A percentile compares a stretch with the other conserved stretches of the same genome.
These are phyloP conservation scores for Fusarium subglutinans DNA, from an alignment of 2,329 filamentous ascomycete genomes.

Conservation along the genomic window DNA sequence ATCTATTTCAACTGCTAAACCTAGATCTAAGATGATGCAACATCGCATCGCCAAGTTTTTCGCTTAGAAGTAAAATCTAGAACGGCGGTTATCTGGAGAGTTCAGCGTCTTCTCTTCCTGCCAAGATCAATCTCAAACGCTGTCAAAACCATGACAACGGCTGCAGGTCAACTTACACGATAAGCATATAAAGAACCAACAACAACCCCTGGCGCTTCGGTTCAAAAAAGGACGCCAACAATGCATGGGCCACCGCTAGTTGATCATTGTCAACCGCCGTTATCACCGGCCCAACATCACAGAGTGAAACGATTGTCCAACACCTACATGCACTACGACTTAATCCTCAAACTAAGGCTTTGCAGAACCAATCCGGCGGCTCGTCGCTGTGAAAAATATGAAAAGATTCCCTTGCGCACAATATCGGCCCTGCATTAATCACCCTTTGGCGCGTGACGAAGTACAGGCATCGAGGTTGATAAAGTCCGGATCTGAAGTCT, in stretches of 20 bases:
- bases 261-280: conserved; percentile 7
- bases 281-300: conserved; percentile 10
- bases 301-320: conserved; percentile 35
- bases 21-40: not conserved
- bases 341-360: conserved; percentile 15
- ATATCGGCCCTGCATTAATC: conserved; percentile 37
- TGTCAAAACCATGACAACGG: conserved; percentile 14
- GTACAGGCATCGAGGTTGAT: conserved; percentile 17
- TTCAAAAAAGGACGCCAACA: conserved; percentile 6
- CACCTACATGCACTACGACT: conserved; percentile 24
- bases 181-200: conserved; percentile 20
- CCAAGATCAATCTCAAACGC: not conserved
- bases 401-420: conserved; percentile 12
- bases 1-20: not conserved
- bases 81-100: not conserved
- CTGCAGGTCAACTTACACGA: not conserved
- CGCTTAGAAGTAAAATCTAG: not conserved
- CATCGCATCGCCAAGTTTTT: conserved; percentile 7
- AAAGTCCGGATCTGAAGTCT: conserved; percentile 1
- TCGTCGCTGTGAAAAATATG: conserved; percentile 27
- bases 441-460: conserved; percentile 40
- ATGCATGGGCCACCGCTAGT: conserved; percentile 25
- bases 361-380: conserved; percentile 34
- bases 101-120: not conserved
- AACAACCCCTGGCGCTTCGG: conserved; percentile 33